Conservation (phyloP, 1,284 basidiomycete genomes). For the Thecaphora thlaspeos region DNA sequence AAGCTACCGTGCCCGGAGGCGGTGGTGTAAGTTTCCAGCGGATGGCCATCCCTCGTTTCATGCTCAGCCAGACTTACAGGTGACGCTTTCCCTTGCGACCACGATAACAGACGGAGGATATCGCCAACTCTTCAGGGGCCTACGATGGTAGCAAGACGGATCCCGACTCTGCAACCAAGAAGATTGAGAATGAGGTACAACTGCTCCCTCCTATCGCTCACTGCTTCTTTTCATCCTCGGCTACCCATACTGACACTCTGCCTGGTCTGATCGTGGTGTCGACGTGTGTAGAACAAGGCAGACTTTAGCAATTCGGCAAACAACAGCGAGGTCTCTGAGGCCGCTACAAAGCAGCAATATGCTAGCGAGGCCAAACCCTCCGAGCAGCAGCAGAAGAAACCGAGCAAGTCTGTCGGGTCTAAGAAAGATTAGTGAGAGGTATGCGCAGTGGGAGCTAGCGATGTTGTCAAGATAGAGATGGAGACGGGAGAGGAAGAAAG, state of each 20-base stretch:
- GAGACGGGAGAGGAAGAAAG: too few species aligned
- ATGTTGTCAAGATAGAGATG: too few species aligned
- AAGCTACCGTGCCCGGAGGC: slow-evolving; percentile 23
- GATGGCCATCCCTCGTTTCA: background rate
- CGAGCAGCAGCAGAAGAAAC: slow-evolving; percentile 9
- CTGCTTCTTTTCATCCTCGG: too few species aligned
- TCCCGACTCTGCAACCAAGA: slow-evolving; percentile 4
- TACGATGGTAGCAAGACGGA: slow-evolving; percentile 14
- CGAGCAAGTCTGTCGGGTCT: slow-evolving; percentile 1
- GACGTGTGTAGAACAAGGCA: slow-evolving; percentile 4
- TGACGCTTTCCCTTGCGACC: too few species aligned
- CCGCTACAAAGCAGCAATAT: slow-evolving; percentile 7
- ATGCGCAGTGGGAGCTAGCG: too few species aligned
- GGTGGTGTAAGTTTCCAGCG: slow-evolving; percentile 13
- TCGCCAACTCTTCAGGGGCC: slow-evolving; percentile 17
- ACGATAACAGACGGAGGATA: slow-evolving; percentile 37
- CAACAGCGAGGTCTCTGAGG: slow-evolving; percentile 5
- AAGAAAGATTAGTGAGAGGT: too few species aligned
- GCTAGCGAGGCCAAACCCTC: slow-evolving; percentile 3
- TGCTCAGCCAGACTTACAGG: too few species aligned
- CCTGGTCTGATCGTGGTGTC: too few species aligned
- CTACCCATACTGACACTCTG: too few species aligned
- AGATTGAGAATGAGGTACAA: slow-evolving; percentile 17
- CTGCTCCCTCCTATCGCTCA: too few species aligned
- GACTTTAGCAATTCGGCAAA: slow-evolving; percentile 10